Percentiles rank a stretch among this genome's conserved stretches.
These are phyloP conservation scores for Cucurbitaria berberidis DNA, from an alignment of 2,329 filamentous ascomycete species.

Conservation along the genomic window DNA sequence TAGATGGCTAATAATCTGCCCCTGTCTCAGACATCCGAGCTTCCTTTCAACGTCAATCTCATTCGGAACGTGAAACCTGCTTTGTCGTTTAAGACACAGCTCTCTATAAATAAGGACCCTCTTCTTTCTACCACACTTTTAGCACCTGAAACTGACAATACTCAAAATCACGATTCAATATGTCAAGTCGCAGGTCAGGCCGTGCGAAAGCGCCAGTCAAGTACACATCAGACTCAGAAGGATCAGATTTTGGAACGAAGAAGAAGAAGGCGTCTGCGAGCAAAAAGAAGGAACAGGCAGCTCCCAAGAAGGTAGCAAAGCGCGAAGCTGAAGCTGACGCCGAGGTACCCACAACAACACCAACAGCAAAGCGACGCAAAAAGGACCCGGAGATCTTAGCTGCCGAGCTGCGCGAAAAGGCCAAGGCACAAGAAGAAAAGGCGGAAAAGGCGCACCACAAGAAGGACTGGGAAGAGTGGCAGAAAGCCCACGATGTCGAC, in stretches of 20 bases:
- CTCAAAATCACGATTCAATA: background rate
- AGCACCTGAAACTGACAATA: background rate
- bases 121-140: background rate
- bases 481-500: background rate
- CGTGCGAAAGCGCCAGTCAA: slow-evolving; percentile 22
- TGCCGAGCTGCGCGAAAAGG: background rate
- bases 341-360: background rate
- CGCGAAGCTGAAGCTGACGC: background rate
- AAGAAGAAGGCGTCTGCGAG: slow-evolving; percentile 5
- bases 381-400: slow-evolving; percentile 5
- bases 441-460: slow-evolving; percentile 8
- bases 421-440: slow-evolving; percentile 1
- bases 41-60: slow-evolving; percentile 4
- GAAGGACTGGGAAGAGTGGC: slow-evolving; percentile 9
- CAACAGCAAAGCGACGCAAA: slow-evolving; percentile 14
- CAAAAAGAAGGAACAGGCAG: background rate
- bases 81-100: background rate
- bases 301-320: background rate
- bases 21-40: background rate
- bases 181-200: slow-evolving; percentile 19
- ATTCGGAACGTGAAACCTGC: slow-evolving; percentile 1
- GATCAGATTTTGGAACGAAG: slow-evolving; percentile 16
- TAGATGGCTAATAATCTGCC: background rate
- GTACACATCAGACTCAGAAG: slow-evolving; percentile 19
- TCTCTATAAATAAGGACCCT: background rate